These are phyloP conservation scores for Cercospora sp. DNA, from an alignment of 2,329 filamentous ascomycete species.

Conservation along the genomic window DNA sequence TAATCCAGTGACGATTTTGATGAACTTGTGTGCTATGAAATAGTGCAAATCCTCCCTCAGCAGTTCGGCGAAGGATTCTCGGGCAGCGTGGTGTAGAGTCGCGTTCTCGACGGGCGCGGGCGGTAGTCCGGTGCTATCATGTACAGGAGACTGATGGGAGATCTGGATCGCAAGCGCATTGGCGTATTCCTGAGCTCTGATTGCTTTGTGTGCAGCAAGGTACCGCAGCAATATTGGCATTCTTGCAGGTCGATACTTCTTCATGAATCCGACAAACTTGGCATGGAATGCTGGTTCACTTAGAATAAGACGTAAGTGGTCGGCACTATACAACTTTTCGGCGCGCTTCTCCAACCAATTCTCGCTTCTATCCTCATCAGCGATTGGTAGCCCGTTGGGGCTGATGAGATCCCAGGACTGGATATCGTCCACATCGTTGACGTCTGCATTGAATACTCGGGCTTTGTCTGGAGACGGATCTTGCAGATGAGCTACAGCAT, in stretches of 20 bases:
- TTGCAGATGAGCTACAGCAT: constrained; percentile 23
- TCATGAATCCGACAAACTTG: constrained; percentile 24
- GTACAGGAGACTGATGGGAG: constrained; percentile 52
- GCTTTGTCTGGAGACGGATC: constrained; percentile 25
- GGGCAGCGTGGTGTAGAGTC: constrained; percentile 61
- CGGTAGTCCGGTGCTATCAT: background rate
- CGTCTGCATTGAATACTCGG: constrained; percentile 20
- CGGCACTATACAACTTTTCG: constrained; percentile 24
- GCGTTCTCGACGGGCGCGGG: constrained; percentile 54
- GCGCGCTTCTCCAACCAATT: constrained; percentile 26
- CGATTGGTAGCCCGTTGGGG: constrained; percentile 7
- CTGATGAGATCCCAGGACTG: constrained; percentile 27
- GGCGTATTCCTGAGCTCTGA: constrained; percentile 69
- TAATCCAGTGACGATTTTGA: constrained; percentile 67
- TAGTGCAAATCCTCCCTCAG: constrained; percentile 67
- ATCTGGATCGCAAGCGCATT: constrained; percentile 66
- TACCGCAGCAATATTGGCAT: constrained; percentile 22
- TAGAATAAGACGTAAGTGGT: constrained; percentile 25
- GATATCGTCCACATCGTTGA: constrained; percentile 20
- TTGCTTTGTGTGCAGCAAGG: constrained; percentile 54
- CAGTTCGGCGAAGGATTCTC: constrained; percentile 63
- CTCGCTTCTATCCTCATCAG: constrained; percentile 10
- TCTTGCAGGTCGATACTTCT: constrained; percentile 24
- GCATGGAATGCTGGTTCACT: constrained; percentile 20
- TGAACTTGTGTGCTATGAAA: constrained; percentile 68